Percentiles rank a stretch among this genome's conserved stretches.
phyloP scores from a whole-genome alignment of 2,329 filamentous ascomycete genomes.

The Colletotrichum sublineola region DNA sequence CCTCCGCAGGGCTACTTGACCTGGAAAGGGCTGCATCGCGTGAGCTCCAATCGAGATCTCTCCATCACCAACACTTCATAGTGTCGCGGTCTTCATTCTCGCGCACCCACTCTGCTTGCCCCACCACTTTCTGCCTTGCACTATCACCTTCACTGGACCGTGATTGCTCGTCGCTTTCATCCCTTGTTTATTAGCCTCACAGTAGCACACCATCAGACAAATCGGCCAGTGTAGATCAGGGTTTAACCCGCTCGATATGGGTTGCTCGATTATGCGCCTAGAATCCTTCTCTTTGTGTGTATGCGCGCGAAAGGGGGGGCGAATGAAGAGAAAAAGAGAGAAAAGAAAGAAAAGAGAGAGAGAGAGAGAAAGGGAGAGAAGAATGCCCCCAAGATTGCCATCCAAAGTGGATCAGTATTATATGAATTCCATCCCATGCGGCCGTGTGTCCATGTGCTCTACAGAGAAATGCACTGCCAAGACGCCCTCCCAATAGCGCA shows the following conservation, averaged over 20 bases:
- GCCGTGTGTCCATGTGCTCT: background rate
- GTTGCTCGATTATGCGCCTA: constrained; percentile 26
- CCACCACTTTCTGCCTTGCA: background rate
- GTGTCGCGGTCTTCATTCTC: background rate
- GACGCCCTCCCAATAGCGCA: constrained; percentile 19
- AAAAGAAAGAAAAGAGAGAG: background rate
- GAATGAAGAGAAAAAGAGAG: background rate
- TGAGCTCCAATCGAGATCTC: constrained; percentile 36
- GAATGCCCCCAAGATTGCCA: constrained; percentile 17
- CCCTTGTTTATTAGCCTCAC: background rate
- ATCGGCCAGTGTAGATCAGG: constrained; percentile 10
- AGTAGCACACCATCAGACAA: constrained; percentile 1
- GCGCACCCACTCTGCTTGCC: background rate
- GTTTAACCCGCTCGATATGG: constrained; percentile 17
- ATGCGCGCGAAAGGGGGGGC: background rate
- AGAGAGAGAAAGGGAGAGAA: background rate
- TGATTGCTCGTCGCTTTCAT: background rate
- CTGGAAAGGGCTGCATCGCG: constrained; percentile 20
- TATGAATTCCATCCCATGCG: constrained; percentile 32
- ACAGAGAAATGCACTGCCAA: background rate
- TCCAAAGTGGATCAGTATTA: constrained; percentile 29
- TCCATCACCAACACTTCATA: background rate
- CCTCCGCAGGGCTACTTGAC: constrained; percentile 5
- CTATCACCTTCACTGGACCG: background rate
- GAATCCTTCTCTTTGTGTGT: constrained; percentile 3